phyloP scores from a whole-genome alignment of 805 yeast genomes.

The Metschnikowia corniflorae region DNA sequence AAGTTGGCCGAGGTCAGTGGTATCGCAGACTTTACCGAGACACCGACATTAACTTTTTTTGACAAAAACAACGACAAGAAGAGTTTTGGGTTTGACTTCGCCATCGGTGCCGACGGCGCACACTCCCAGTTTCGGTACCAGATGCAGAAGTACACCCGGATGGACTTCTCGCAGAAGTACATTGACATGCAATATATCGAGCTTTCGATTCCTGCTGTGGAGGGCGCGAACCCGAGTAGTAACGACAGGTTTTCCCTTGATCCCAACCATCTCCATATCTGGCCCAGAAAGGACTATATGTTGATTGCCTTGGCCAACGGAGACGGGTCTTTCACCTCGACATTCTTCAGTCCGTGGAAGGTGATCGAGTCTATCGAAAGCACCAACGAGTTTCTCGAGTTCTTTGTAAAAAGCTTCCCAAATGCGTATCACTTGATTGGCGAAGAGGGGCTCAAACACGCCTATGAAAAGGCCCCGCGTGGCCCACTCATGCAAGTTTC shows the following conservation, averaged over 20 bases:
- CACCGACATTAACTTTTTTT: conserved; percentile 24
- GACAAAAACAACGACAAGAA: conserved; percentile 18
- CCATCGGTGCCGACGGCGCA: conserved; percentile 86
- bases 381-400: conserved; percentile 43
- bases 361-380: conserved; percentile 52
- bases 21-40: conserved; percentile 10
- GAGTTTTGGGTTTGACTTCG: conserved; percentile 45
- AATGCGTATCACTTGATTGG: conserved; percentile 76
- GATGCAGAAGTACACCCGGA: conserved; percentile 60
- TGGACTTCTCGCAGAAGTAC: conserved; percentile 72
- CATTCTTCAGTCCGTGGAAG: conserved; percentile 80
- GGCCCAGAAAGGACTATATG: conserved; percentile 90
- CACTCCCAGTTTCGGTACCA: conserved; percentile 69
- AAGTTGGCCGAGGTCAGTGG: conserved; percentile 47
- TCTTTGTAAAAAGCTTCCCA: conserved; percentile 61
- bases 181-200: conserved; percentile 84
- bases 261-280: conserved; percentile 81
- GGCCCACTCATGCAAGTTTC: conserved; percentile 75
- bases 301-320: conserved; percentile 82
- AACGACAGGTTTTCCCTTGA: conserved; percentile 47
- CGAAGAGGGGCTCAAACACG: conserved; percentile 44
- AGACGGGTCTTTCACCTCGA: conserved; percentile 86
- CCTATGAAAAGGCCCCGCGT: conserved; percentile 59
- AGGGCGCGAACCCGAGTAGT: conserved; percentile 24
- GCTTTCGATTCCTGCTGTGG: conserved; percentile 61